phyloP scores from a whole-genome alignment of 768 basidiomycete species.

The Auriscalpium microsporum region DNA sequence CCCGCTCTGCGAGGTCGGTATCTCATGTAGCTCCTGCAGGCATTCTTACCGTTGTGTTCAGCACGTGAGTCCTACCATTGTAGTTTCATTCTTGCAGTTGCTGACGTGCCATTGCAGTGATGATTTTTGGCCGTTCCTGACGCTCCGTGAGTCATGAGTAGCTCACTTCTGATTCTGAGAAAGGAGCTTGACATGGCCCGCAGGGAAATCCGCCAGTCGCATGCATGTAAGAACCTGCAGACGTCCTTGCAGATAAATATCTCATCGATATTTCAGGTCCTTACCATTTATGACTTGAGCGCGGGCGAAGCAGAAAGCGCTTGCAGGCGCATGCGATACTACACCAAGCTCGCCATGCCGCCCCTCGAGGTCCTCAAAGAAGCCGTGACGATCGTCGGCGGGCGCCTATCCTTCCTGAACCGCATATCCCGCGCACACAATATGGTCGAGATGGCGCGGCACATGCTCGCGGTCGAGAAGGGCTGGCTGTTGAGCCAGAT shows the following conservation, averaged over 20 bases:
- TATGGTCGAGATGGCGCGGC: slow-evolving; percentile 54
- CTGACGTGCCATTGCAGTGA: slow-evolving; percentile 40
- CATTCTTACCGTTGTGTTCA: slow-evolving; percentile 73
- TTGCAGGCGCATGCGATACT: slow-evolving; percentile 41
- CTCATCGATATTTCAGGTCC: slow-evolving; percentile 32
- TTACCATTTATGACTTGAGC: slow-evolving; percentile 67
- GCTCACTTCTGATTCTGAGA: too few species aligned
- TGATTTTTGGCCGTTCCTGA: slow-evolving; percentile 75
- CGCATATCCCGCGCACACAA: slow-evolving; percentile 54
- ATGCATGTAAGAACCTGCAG: slow-evolving; percentile 47
- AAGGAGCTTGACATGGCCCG: slow-evolving; percentile 9
- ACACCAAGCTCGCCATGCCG: slow-evolving; percentile 25
- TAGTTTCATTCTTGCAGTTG: slow-evolving; percentile 4
- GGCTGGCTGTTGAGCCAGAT: slow-evolving; percentile 75
- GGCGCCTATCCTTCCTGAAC: slow-evolving; percentile 70
- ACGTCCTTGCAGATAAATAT: neutral
- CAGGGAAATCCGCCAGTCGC: slow-evolving; percentile 62
- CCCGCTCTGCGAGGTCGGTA: slow-evolving; percentile 1
- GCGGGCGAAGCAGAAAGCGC: slow-evolving; percentile 51
- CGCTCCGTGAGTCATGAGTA: slow-evolving; percentile 40
- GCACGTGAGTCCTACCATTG: slow-evolving; percentile 38
- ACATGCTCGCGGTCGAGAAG: slow-evolving; percentile 64
- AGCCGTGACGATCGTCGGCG: slow-evolving; percentile 60
- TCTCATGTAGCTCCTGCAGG: slow-evolving; percentile 30
- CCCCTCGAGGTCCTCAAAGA: slow-evolving; percentile 33